Percentiles rank a stretch among this genome's conserved stretches.
Evolutionary conservation across 768 basidiomycete species (phyloP).

Genomic region (Tricholoma furcatifolium): DNA sequence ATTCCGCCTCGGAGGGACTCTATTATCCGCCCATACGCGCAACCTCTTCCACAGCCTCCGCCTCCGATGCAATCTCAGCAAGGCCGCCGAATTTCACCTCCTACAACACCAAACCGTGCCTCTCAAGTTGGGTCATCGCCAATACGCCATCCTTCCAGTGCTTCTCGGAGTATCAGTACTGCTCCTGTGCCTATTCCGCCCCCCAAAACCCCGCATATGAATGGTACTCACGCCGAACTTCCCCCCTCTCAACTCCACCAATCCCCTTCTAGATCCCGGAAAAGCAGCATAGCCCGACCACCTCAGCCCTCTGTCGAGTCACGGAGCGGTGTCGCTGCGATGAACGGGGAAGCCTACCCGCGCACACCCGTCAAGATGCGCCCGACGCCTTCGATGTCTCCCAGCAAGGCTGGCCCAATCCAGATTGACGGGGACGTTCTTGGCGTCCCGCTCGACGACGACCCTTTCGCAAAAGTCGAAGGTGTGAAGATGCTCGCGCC

Average conservation of each 20-base stretch:
- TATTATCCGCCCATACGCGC: background rate
- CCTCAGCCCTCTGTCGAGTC: conserved; percentile 9
- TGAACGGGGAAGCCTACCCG: background rate
- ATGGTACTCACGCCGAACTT: background rate
- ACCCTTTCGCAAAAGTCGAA: conserved; percentile 56
- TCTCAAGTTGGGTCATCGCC: background rate
- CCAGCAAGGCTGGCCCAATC: conserved; percentile 17
- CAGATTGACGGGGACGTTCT: conserved; percentile 28
- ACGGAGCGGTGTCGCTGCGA: background rate
- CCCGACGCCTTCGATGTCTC: conserved; percentile 7
- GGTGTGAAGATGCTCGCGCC: conserved; percentile 49
- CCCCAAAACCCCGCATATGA: conserved; percentile 6
- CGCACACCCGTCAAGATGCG: conserved; percentile 1
- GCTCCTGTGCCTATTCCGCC: background rate
- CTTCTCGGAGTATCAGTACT: background rate
- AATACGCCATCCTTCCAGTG: background rate
- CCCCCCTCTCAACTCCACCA: background rate
- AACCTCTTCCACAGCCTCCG: background rate
- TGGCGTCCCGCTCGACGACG: conserved; percentile 44
- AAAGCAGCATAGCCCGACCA: conserved; percentile 4
- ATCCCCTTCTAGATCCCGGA: conserved; percentile 21
- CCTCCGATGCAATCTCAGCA: background rate
- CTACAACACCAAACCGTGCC: background rate
- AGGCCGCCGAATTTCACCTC: background rate
- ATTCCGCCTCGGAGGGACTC: conserved; percentile 7